A percentile compares a stretch with the other conserved stretches of the same genome.
phyloP scores from a whole-genome alignment of 2,329 filamentous ascomycete genomes.

The Stagonosporopsis tanaceti region DNA sequence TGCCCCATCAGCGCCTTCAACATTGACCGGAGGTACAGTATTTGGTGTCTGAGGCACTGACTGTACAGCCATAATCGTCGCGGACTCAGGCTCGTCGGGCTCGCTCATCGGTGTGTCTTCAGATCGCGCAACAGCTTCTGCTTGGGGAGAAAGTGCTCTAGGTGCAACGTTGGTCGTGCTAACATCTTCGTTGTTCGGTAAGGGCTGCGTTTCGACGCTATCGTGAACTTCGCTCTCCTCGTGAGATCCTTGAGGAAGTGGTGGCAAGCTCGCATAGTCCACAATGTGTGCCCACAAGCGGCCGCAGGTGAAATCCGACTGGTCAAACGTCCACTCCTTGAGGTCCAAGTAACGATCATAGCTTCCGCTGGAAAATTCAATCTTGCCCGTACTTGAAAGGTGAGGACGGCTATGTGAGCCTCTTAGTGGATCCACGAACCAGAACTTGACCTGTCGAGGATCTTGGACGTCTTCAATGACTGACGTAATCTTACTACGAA shows the following conservation, averaged over 20 bases:
- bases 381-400: conserved; percentile 41
- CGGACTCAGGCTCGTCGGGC: conserved; percentile 42
- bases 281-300: conserved; percentile 48
- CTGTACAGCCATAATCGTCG: conserved; percentile 7
- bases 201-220: conserved; percentile 1
- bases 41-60: conserved; percentile 14
- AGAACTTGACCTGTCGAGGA: conserved; percentile 51
- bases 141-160: conserved; percentile 9
- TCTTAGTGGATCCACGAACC: conserved; percentile 46
- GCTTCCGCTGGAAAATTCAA: conserved; percentile 44
- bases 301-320: conserved; percentile 31
- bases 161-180: neutral
- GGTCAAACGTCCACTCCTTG: conserved; percentile 39
- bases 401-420: conserved; percentile 42
- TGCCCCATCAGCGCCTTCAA: conserved; percentile 27
- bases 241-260: conserved; percentile 36
- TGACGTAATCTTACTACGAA: conserved; percentile 41
- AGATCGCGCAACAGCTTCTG: conserved; percentile 19
- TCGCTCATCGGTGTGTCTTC: conserved; percentile 53
- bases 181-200: neutral
- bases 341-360: conserved; percentile 36
- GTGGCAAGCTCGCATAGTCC: conserved; percentile 41
- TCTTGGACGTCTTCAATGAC: conserved; percentile 44
- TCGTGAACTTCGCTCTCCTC: conserved; percentile 19
- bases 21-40: neutral